phyloP scores from a whole-genome alignment of 768 basidiomycete genomes.

The Austroboletus eburneus region DNA sequence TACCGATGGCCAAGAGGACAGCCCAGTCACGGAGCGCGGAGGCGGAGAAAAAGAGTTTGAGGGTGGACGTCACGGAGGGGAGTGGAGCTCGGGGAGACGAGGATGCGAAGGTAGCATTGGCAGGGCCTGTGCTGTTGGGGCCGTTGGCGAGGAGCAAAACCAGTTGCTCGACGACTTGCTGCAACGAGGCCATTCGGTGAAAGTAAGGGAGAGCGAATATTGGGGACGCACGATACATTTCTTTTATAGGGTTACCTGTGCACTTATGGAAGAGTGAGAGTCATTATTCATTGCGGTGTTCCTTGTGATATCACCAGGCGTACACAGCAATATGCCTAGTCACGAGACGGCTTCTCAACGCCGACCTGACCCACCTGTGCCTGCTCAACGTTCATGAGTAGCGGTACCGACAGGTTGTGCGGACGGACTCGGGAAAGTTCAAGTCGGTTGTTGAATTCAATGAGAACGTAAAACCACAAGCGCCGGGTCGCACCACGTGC shows the following conservation, averaged over 20 bases:
- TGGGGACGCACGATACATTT: not conserved
- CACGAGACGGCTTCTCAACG: too few relatives aligned
- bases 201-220: not conserved
- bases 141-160: conserved; percentile 18
- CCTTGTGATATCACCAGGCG: too few relatives aligned
- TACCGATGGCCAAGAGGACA: conserved; percentile 60
- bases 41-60: conserved; percentile 47
- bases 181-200: conserved; percentile 22
- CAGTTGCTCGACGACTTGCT: conserved; percentile 30
- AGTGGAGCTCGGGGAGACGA: conserved; percentile 16
- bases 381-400: too few relatives aligned
- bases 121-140: conserved; percentile 5
- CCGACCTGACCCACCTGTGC: too few relatives aligned
- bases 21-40: conserved; percentile 60
- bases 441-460: too few relatives aligned
- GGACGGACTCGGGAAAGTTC: not conserved
- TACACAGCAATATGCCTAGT: conserved; percentile 9
- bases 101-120: conserved; percentile 14
- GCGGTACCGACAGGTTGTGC: not conserved
- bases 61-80: conserved; percentile 32
- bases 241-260: conserved; percentile 12
- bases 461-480: too few relatives aligned
- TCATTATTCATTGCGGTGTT: not conserved
- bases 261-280: not conserved
- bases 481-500: too few relatives aligned